Base-by-base conservation (phyloP, 169 alveolate species). In the Perkinsus olseni region DNA sequence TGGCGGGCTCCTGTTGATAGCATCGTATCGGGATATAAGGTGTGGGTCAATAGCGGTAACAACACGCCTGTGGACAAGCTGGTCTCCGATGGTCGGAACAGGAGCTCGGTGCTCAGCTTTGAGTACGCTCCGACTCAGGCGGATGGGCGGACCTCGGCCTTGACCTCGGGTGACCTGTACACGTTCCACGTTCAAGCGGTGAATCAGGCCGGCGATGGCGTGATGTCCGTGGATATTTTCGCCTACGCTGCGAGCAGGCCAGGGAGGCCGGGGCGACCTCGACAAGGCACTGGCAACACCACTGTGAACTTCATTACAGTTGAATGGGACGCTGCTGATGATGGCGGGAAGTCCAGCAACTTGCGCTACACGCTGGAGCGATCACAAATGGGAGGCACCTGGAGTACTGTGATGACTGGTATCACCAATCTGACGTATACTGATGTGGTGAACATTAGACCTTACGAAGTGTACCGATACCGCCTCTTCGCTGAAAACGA, bases 171-270 rank as follows among this genome's bases (percentile, higher is more conserved):
- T 28, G 93, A 74, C 34, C 50, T 94, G 82, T 94, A 94, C 74
- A 74, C 94, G 10, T 94, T 94, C 92, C 93, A 74, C 50, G 91
- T 48, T 24, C 45, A 39, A n/a, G 90, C 91, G 11, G 94, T 93
- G 91, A 93, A 93, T 39, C 95, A 93, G 39, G 92, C 95, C 34
- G 95, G 95, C 36, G 95, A 93, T 28, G 95, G 95, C 21, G 94
- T 91, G 38, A 51, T 34, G 38, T 74, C 94, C 82, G 40, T 37
- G 38, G 91, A 74, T 90, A 93, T 93, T 50, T 0, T 38, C 3
- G 82, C 31, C 8, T 62, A 62, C 17, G 95, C 95, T 20, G 95
- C 95, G 34, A 48, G 93, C 38, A 94, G 92, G 91, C 95, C 95
- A 10, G 92, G 51, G 4, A 37, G 94, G 0, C 95, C 95, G 8